phyloP scores from a whole-genome alignment of 2,329 filamentous ascomycete species.

The Proliferodiscus dingleyae region DNA sequence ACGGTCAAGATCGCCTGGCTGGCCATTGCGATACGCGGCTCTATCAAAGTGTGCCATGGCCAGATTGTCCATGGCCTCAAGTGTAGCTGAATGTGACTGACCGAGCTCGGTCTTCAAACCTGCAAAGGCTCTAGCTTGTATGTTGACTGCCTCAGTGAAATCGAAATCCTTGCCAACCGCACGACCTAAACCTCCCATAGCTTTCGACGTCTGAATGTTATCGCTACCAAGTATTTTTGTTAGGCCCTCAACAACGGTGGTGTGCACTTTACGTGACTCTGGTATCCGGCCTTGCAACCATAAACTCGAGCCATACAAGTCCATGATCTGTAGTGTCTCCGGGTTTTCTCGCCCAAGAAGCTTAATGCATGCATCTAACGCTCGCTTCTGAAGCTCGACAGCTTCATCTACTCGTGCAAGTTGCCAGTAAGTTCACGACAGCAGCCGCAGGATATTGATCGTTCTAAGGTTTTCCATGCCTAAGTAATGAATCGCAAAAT shows the following conservation, averaged over 20 bases:
- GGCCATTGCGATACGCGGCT: conserved; percentile 4
- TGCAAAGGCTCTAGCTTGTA: conserved; percentile 1
- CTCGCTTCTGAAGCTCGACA: conserved; percentile 3
- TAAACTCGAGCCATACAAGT: background rate
- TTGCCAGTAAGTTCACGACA: conserved; percentile 3
- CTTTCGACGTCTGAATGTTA: conserved; percentile 4
- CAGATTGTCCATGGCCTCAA: conserved; percentile 6
- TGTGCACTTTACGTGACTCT: background rate
- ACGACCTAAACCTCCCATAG: conserved; percentile 2
- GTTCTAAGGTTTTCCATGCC: background rate
- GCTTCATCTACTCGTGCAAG: conserved; percentile 3
- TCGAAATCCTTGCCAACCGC: conserved; percentile 2
- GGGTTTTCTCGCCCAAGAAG: conserved; percentile 2
- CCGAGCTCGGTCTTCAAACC: conserved; percentile 4
- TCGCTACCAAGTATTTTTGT: conserved; percentile 1
- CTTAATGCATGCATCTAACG: background rate
- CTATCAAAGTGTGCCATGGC: conserved; percentile 6
- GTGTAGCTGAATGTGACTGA: conserved; percentile 5
- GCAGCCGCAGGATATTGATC: background rate
- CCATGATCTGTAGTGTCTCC: conserved; percentile 1
- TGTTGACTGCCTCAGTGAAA: conserved; percentile 2
- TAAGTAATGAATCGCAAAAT: background rate
- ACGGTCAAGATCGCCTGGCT: conserved; percentile 3
- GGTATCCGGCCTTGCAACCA: conserved; percentile 2
- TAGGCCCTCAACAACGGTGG: conserved; percentile 1